Evolutionary conservation across 371 early-diverging fungal species (phyloP).

Genomic region (Dinochytrium kinnereticum): DNA sequence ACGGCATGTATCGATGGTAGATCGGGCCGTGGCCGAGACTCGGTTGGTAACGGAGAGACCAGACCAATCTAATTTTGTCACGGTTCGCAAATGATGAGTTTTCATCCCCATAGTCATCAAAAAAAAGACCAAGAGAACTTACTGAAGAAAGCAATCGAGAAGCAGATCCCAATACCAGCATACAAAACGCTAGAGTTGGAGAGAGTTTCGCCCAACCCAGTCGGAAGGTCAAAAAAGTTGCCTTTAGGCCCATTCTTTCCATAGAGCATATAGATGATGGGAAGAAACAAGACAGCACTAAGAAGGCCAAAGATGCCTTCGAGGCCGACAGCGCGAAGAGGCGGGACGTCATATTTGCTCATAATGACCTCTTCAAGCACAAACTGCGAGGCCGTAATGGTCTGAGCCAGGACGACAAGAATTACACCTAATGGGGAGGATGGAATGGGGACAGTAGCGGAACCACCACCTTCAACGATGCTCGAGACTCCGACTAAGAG

Average conservation of each 20-base stretch:
- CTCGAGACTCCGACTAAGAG: slow-evolving; percentile 77
- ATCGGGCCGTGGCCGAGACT: slow-evolving; percentile 86
- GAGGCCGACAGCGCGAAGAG: slow-evolving; percentile 89
- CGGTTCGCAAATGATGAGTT: too few species aligned
- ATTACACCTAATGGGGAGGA: slow-evolving; percentile 70
- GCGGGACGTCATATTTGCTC: slow-evolving; percentile 73
- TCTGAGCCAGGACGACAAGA: slow-evolving; percentile 86
- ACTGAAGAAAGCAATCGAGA: slow-evolving; percentile 89
- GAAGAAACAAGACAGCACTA: slow-evolving; percentile 72
- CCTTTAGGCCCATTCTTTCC: slow-evolving; percentile 65
- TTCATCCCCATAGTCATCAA: not conserved
- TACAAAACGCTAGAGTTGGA: slow-evolving; percentile 69
- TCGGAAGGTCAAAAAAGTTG: slow-evolving; percentile 78
- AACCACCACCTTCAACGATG: slow-evolving; percentile 28
- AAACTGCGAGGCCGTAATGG: slow-evolving; percentile 92
- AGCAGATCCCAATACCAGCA: slow-evolving; percentile 78
- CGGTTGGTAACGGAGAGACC: slow-evolving; percentile 88
- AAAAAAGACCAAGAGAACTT: not conserved
- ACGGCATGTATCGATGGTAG: slow-evolving; percentile 94
- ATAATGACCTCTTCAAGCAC: slow-evolving; percentile 94
- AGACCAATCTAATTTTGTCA: slow-evolving; percentile 83
- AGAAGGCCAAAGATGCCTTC: slow-evolving; percentile 92
- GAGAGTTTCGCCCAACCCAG: slow-evolving; percentile 57
- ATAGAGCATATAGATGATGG: slow-evolving; percentile 73
- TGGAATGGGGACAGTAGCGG: slow-evolving; percentile 13